Percentiles rank a stretch among this genome's conserved stretches.
Conservation (phyloP, 1,284 basidiomycete species). For the Trametes versicolor region DNA sequence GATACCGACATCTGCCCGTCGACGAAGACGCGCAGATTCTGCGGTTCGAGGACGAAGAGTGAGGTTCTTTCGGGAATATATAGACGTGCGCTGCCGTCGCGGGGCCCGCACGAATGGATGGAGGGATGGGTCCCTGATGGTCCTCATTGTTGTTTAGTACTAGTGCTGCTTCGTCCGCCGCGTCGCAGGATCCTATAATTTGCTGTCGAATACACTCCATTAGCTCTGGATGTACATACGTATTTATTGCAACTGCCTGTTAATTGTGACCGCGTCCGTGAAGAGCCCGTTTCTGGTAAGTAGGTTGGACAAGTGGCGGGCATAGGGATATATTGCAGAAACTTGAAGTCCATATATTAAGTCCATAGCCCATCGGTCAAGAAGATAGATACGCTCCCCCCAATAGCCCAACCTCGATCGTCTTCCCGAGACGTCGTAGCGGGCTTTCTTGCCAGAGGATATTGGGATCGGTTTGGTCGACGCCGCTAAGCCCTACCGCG, state of each 20-base stretch:
- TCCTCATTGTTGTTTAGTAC: conserved; percentile 17
- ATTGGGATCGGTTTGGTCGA: background rate
- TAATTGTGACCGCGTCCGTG: background rate
- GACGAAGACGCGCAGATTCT: conserved; percentile 91
- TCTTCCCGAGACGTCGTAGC: background rate
- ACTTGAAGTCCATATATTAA: too few species aligned
- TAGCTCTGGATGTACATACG: conserved; percentile 25
- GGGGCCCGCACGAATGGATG: background rate
- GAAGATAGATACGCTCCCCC: background rate
- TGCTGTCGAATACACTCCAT: conserved; percentile 21
- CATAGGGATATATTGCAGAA: too few species aligned
- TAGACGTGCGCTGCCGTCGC: background rate
- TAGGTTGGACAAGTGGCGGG: too few species aligned
- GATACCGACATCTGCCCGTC: conserved; percentile 85
- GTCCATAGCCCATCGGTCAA: too few species aligned
- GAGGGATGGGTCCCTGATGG: background rate
- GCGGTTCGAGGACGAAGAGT: conserved; percentile 84
- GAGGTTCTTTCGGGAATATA: background rate
- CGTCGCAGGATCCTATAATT: conserved; percentile 18
- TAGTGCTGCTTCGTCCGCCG: conserved; percentile 14
- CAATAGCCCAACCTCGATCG: background rate
- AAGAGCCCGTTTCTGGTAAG: too few species aligned
- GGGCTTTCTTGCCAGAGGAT: background rate
- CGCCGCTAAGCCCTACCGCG: background rate
- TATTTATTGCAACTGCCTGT: conserved; percentile 6